Percentiles rank a stretch among this genome's conserved stretches.
phyloP scores from a whole-genome alignment of 2,329 filamentous ascomycete species.

The Berkeleyomyces rouxiae region DNA sequence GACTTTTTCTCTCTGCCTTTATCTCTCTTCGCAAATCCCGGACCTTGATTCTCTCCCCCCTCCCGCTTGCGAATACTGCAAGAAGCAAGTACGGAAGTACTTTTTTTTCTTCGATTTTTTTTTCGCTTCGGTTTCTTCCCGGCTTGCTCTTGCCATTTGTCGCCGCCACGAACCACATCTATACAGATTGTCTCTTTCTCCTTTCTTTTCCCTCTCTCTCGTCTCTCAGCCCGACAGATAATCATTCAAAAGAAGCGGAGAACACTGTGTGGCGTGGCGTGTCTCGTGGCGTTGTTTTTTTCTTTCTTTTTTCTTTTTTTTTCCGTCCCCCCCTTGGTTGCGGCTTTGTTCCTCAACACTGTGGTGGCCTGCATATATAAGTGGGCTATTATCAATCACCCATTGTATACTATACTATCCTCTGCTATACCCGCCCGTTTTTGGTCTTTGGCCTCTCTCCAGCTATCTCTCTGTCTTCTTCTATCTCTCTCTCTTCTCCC shows the following conservation, averaged over 20 bases:
- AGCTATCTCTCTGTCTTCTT: neutral
- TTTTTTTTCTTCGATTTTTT: neutral
- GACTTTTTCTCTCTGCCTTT: neutral
- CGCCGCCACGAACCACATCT: no score
- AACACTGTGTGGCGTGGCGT: neutral
- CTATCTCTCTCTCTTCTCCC: neutral
- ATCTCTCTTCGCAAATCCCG: neutral
- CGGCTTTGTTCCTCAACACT: neutral
- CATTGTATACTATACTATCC: neutral
- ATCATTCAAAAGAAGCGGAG: neutral
- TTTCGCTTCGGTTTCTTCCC: neutral
- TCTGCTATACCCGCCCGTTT: neutral
- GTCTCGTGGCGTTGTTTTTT: neutral
- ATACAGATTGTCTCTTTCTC: neutral
- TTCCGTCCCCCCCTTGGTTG: neutral
- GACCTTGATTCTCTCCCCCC: neutral
- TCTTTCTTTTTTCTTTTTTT: neutral
- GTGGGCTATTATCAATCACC: neutral
- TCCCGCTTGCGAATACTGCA: neutral
- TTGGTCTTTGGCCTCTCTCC: no score
- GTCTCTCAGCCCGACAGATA: neutral
- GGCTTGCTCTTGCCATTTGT: no score
- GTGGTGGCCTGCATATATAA: constrained; percentile 1
- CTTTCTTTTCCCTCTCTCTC: neutral
- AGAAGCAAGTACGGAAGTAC: no score